Base-by-base conservation (phyloP, 345 rosid genomes). In the Cardamine occulta region DNA sequence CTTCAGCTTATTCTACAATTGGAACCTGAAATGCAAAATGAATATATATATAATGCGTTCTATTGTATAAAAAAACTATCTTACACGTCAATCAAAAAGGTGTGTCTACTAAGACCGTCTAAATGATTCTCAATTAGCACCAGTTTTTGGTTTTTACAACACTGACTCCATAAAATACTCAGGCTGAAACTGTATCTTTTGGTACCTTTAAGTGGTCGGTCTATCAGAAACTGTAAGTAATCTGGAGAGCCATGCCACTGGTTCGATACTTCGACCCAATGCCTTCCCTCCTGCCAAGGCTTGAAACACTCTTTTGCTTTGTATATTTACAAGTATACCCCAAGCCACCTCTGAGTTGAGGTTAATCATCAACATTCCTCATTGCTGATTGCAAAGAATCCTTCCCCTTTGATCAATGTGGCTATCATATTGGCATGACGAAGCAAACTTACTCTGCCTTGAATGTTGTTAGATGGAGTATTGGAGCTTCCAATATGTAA, bases 301-400 rank as follows among this genome's bases (percentile, higher is more conserved):
- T 58, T 55, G 26, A 66, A 24, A 67, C 61, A 60, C 56, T 68
- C 55, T 39, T 62, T 45, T 45, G 47, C 76, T 70, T 40, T 70
- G 60, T 63, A 51, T 70, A 77, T 70, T 34, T 77, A 77, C 76
- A 77, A 28, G 59, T 42, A 40, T 31, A 52, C 28, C 68, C 49
- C 40, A 67, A 68, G 62, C 73, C 74, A 68, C 74, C 79, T 68
- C 68, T 40, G 56, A 29, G 28, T 28, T 75, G 68, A 75, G 68
- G 67, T 15, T 39, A 28, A 75, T 66, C 74, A 68, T 19, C 69
- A 77, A 70, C 75, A 69, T 70, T 63, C 52, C 59, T 70, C 71
- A 62, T 62, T 61, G 28, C 69, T 75, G 21, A 52, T 61, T 62
- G 74, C 68, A 28, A 75, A 68, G 19, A 52, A 40, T 28, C 55